Evolutionary conservation across 73 alveolate species (phyloP).

Genomic region (Paramecium biaurelia): DNA sequence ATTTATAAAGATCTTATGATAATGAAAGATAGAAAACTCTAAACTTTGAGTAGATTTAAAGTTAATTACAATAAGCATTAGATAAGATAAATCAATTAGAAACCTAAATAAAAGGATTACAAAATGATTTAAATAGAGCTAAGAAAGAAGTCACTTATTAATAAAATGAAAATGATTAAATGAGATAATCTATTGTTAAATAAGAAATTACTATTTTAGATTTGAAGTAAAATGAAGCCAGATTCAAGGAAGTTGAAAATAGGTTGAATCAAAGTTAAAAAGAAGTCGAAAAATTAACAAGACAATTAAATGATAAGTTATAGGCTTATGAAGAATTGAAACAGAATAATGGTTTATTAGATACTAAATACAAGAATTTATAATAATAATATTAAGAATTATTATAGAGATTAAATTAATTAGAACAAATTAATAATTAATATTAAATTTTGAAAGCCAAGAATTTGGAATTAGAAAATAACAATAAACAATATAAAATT

Average conservation of each 20-base stretch:
- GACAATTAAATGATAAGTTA: not conserved
- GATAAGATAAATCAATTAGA: conserved; percentile 27
- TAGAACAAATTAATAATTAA: not conserved
- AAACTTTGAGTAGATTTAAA: not conserved
- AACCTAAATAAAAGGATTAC: not conserved
- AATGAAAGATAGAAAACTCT: not conserved
- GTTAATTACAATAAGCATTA: not conserved
- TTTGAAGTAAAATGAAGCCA: conserved; percentile 23
- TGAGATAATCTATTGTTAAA: not conserved
- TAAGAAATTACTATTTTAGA: not conserved
- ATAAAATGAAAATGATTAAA: conserved; percentile 18
- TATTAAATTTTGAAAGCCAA: not conserved
- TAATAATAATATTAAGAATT: not conserved
- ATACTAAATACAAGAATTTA: not conserved
- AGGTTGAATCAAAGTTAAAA: not conserved
- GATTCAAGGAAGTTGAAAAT: not conserved
- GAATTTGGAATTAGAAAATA: not conserved
- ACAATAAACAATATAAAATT: not conserved
- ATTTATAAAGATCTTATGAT: not conserved
- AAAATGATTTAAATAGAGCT: not conserved
- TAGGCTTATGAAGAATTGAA: not conserved
- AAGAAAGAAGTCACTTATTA: not conserved
- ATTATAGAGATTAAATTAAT: not conserved
- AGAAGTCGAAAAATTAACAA: not conserved
- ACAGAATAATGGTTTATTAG: not conserved